Evolutionary conservation across 176 grass and related monocot species (phyloP).

Genomic region (Carex pumila): DNA sequence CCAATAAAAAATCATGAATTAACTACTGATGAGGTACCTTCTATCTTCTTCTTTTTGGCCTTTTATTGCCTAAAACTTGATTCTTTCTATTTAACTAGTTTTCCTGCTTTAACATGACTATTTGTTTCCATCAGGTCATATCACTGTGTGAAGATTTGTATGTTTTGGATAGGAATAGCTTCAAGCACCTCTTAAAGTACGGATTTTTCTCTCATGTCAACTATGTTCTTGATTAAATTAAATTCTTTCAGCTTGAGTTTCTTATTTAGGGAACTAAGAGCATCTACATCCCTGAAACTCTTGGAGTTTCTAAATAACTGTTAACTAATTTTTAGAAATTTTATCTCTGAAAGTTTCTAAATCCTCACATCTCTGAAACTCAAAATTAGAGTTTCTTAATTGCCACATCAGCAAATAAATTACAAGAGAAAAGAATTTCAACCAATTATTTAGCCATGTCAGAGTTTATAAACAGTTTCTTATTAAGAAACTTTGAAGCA

Average conservation of each 20-base stretch:
- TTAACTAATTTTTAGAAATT: too few species aligned
- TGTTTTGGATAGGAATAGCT: conserved; percentile 91
- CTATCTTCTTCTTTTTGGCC: neutral
- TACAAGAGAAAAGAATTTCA: too few species aligned
- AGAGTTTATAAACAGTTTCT: too few species aligned
- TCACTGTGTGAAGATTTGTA: conserved; percentile 69
- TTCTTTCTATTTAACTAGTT: neutral
- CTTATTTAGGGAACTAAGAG: neutral
- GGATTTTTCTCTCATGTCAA: conserved; percentile 10
- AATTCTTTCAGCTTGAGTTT: neutral
- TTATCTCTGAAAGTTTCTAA: too few species aligned
- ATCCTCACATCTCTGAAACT: too few species aligned
- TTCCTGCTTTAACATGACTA: neutral
- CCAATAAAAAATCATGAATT: conserved; percentile 79
- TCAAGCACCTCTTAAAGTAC: conserved; percentile 97
- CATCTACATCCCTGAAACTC: too few species aligned
- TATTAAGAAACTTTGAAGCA: too few species aligned
- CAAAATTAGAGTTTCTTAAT: too few species aligned
- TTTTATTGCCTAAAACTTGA: conserved; percentile 2
- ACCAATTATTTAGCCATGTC: too few species aligned
- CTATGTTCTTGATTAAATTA: neutral
- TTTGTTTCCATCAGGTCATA: conserved; percentile 45
- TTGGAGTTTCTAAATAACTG: too few species aligned
- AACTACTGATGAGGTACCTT: conserved; percentile 72
- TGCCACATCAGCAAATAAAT: too few species aligned